Evolutionary conservation across 495 filamentous ascomycete species (phyloP).

Genomic region (Diplogelasinospora grovesii): DNA sequence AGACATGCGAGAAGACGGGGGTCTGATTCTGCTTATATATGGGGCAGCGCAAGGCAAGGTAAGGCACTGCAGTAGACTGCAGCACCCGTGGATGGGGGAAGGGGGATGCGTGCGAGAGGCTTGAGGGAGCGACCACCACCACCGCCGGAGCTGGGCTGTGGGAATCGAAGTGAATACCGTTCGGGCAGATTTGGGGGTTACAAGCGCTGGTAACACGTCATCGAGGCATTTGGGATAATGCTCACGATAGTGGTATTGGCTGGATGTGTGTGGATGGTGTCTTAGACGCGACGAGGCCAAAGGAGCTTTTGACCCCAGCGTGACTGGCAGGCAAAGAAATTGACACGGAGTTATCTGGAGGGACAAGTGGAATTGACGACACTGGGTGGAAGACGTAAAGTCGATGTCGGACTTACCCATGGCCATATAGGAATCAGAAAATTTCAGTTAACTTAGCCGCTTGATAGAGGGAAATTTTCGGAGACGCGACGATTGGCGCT

Average conservation of each 20-base stretch:
- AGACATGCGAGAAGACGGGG: slow-evolving; percentile 36
- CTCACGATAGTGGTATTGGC: slow-evolving; percentile 20
- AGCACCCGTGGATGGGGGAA: slow-evolving; percentile 21
- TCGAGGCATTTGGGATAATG: slow-evolving; percentile 32
- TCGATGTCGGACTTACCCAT: slow-evolving; percentile 39
- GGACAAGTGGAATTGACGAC: not conserved
- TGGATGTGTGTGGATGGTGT: slow-evolving; percentile 6
- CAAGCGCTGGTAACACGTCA: slow-evolving; percentile 36
- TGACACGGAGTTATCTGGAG: not conserved
- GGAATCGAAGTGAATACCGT: slow-evolving; percentile 21
- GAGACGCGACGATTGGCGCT: slow-evolving; percentile 27
- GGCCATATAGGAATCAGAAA: slow-evolving; percentile 22
- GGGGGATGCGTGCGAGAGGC: slow-evolving; percentile 19
- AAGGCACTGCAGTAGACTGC: slow-evolving; percentile 33
- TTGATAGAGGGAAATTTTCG: slow-evolving; percentile 28
- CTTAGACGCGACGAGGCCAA: slow-evolving; percentile 7
- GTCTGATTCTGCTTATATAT: slow-evolving; percentile 29
- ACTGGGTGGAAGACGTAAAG: slow-evolving; percentile 17
- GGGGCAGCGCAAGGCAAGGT: slow-evolving; percentile 27
- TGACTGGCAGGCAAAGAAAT: slow-evolving; percentile 2
- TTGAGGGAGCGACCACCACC: slow-evolving; percentile 13
- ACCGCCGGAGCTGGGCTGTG: slow-evolving; percentile 10
- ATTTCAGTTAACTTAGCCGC: slow-evolving; percentile 36
- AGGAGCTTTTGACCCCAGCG: slow-evolving; percentile 7
- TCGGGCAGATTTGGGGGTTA: slow-evolving; percentile 17